A percentile compares a stretch with the other conserved stretches of the same genome.
Conservation (phyloP, 306 rosid genomes). For the Rosa chinensis region DNA sequence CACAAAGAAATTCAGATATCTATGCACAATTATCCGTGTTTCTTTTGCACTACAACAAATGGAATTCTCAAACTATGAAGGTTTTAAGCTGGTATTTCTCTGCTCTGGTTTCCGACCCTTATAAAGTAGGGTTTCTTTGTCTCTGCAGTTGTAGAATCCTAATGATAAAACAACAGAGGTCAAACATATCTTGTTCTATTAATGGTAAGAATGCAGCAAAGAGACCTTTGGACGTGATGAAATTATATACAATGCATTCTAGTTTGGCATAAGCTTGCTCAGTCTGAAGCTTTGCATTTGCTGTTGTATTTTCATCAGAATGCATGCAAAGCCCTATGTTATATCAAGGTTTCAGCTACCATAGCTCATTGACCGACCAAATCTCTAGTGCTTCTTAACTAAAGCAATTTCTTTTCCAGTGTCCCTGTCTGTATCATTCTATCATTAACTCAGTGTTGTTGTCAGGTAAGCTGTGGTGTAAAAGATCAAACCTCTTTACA, state of each 20-base stretch:
- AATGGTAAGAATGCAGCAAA: not conserved
- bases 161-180: not conserved
- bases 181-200: not conserved
- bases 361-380: not conserved
- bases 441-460: not conserved
- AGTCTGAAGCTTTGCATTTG: not conserved
- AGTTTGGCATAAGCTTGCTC: not conserved
- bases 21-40: conserved; percentile 37
- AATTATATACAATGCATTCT: not conserved
- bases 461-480: conserved; percentile 23
- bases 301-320: not conserved
- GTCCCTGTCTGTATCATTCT: not conserved
- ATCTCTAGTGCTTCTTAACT: not conserved
- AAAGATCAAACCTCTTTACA: conserved; percentile 15
- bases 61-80: conserved; percentile 17
- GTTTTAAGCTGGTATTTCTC: conserved; percentile 27
- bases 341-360: not conserved
- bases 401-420: not conserved
- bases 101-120: not conserved
- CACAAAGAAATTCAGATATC: conserved; percentile 32
- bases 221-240: not conserved
- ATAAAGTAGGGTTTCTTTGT: conserved; percentile 1
- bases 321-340: not conserved
- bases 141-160: conserved; percentile 4
- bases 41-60: conserved; percentile 30